Conservation (phyloP, 345 rosid species). For the Hibiscus tridactylites region DNA sequence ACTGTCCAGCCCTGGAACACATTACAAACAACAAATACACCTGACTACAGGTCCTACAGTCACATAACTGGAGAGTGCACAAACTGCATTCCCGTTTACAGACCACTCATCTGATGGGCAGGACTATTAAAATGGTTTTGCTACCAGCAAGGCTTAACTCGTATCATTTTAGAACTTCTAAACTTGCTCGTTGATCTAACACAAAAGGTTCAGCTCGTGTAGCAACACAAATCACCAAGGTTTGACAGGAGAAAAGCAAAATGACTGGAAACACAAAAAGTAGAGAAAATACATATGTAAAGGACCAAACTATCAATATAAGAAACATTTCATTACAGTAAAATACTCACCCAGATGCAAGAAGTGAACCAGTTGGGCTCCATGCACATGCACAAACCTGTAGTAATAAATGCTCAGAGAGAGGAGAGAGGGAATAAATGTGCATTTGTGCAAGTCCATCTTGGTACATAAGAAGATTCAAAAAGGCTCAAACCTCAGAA, state of each 20-base stretch:
- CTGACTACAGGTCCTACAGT: neutral
- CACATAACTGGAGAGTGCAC: neutral
- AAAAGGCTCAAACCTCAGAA: conserved; percentile 64
- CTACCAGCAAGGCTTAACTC: neutral
- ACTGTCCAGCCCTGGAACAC: neutral
- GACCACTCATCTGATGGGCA: neutral
- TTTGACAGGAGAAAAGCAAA: neutral
- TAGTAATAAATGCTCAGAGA: conserved; percentile 5
- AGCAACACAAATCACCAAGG: neutral
- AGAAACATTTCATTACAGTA: conserved; percentile 5
- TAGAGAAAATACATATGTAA: neutral
- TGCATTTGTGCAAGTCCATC: neutral
- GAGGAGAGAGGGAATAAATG: neutral
- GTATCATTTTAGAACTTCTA: conserved; percentile 1
- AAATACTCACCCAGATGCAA: conserved; percentile 90
- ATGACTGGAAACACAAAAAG: neutral
- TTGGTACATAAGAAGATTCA: neutral
- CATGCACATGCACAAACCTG: conserved; percentile 99
- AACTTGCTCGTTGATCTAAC: neutral
- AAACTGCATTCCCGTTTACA: neutral
- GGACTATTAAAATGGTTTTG: neutral
- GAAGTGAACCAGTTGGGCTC: conserved; percentile 98
- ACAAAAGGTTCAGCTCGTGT: neutral
- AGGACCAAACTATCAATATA: neutral
- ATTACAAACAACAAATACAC: neutral